Evolutionary conservation across 2,329 filamentous ascomycete genomes (phyloP).

Genomic region (Phaeoacremonium minimum): DNA sequence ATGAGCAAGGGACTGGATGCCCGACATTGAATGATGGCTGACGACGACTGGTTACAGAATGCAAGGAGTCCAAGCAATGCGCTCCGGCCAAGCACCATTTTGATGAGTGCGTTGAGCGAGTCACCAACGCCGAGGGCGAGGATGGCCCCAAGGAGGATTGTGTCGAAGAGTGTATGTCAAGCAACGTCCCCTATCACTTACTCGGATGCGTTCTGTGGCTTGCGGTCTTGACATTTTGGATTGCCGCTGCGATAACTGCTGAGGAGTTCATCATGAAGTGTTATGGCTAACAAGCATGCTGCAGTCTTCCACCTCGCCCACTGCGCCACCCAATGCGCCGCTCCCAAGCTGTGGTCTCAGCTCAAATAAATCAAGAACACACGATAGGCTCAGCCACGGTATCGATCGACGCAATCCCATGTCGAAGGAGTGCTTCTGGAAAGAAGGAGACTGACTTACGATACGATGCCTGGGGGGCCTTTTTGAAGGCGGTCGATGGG

Average conservation of each 20-base stretch:
- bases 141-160: slow-evolving; percentile 85
- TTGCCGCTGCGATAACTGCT: slow-evolving; percentile 2
- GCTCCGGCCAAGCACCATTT: slow-evolving; percentile 92
- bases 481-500: slow-evolving; percentile 13
- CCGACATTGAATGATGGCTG: too few species aligned
- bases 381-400: too few species aligned
- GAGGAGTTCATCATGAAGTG: slow-evolving; percentile 9
- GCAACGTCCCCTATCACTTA: not conserved
- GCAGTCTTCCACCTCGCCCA: slow-evolving; percentile 99
- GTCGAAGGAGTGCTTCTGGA: too few species aligned
- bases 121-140: slow-evolving; percentile 65
- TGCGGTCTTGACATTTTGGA: too few species aligned
- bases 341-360: slow-evolving; percentile 89
- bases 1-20: too few species aligned
- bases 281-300: too few species aligned
- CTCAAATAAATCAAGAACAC: slow-evolving; percentile 80
- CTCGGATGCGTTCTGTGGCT: not conserved
- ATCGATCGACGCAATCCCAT: too few species aligned
- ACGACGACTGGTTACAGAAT: slow-evolving; percentile 68
- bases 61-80: slow-evolving; percentile 82
- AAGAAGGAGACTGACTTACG: too few species aligned
- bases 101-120: slow-evolving; percentile 95
- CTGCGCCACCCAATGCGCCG: slow-evolving; percentile 89
- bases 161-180: slow-evolving; percentile 91
- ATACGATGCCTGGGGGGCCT: slow-evolving; percentile 14